Evolutionary conservation across 2,329 filamentous ascomycete species (phyloP).

Genomic region (Hymenoscyphus albidus): DNA sequence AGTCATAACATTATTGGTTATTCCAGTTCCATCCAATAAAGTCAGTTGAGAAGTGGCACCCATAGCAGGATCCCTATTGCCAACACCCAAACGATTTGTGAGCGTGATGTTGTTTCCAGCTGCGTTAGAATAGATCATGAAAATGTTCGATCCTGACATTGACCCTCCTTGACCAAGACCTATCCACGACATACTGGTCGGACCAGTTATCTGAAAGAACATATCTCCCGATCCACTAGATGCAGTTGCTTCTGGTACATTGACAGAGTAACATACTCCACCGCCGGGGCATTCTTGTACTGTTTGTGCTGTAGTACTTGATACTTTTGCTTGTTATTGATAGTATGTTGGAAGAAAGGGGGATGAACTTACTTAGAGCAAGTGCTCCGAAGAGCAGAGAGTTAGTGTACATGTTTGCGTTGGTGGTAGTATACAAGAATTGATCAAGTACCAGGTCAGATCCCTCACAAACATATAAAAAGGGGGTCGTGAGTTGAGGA

Average conservation of each 20-base stretch:
- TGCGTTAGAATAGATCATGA: constrained; percentile 53
- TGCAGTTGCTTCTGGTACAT: constrained; percentile 50
- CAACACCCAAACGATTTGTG: constrained; percentile 47
- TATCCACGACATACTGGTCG: constrained; percentile 50
- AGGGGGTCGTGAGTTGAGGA: not conserved
- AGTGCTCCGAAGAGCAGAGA: constrained; percentile 10
- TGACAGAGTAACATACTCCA: constrained; percentile 44
- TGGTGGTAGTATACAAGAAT: not conserved
- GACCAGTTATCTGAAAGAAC: constrained; percentile 54
- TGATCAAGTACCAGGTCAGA: not conserved
- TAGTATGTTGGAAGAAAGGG: not conserved
- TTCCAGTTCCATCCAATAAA: constrained; percentile 50
- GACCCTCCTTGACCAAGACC: constrained; percentile 50
- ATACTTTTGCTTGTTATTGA: constrained; percentile 15
- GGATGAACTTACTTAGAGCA: constrained; percentile 19
- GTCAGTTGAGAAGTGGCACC: constrained; percentile 43
- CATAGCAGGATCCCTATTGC: constrained; percentile 41
- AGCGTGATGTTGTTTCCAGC: constrained; percentile 53
- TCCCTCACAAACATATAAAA: not conserved
- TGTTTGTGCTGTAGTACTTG: constrained; percentile 20
- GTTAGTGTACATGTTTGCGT: not conserved
- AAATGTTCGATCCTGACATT: constrained; percentile 56
- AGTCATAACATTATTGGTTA: constrained; percentile 48
- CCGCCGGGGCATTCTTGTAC: constrained; percentile 22
- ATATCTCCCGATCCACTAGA: constrained; percentile 50